Conservation (phyloP, 2,329 filamentous ascomycete genomes). For the Verticillium tricorpus region DNA sequence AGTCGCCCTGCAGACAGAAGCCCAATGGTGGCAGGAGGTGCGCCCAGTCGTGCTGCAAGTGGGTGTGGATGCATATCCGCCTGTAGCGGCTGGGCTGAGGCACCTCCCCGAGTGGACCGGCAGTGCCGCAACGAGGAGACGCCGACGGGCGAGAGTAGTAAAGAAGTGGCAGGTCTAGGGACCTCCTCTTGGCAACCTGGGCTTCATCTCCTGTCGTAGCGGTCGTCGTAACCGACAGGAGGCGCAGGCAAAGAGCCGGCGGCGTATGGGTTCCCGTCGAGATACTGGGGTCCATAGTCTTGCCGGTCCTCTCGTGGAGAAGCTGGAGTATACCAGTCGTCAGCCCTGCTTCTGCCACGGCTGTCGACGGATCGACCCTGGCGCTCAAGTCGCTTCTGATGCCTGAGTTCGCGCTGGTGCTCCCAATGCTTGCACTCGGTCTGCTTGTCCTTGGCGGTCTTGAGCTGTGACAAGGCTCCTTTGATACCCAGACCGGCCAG, state of each 20-base stretch:
- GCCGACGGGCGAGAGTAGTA: background rate
- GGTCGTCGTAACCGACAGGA: conserved; percentile 27
- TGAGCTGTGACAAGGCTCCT: conserved; percentile 50
- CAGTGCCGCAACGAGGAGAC: background rate
- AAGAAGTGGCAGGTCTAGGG: background rate
- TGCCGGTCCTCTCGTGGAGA: conserved; percentile 32
- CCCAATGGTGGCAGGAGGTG: background rate
- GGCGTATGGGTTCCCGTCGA: conserved; percentile 43
- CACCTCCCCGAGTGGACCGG: background rate
- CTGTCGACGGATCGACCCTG: conserved; percentile 20
- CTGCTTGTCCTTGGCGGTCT: conserved; percentile 46
- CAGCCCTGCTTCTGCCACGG: conserved; percentile 34
- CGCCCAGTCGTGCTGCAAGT: conserved; percentile 1
- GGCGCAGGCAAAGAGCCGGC: conserved; percentile 35
- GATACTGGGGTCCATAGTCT: conserved; percentile 36
- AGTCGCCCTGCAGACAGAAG: background rate
- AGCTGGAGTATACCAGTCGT: conserved; percentile 39
- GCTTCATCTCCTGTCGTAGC: conserved; percentile 25
- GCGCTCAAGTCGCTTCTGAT: conserved; percentile 40
- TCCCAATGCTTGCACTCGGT: conserved; percentile 46
- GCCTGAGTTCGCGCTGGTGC: conserved; percentile 43
- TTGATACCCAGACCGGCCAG: conserved; percentile 55
- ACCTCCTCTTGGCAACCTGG: background rate
- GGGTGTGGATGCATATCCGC: background rate
- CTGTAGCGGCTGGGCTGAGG: background rate